phyloP scores from a whole-genome alignment of 2,329 filamentous ascomycete genomes.

The Colletotrichum ledebouriae region DNA sequence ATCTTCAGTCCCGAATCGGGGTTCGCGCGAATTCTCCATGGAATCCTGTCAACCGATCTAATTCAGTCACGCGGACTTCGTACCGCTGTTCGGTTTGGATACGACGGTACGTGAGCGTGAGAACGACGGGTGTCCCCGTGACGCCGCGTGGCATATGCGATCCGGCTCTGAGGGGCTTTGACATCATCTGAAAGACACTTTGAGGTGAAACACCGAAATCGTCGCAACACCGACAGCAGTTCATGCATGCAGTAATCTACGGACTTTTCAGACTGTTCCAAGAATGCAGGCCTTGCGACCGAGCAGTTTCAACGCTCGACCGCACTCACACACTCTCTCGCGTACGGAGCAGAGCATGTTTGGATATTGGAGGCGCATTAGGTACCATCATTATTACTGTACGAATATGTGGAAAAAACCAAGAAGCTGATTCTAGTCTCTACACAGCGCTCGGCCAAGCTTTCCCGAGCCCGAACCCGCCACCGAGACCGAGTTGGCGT shows the following conservation, averaged over 20 bases:
- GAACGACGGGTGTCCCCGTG: constrained; percentile 7
- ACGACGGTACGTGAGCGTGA: constrained; percentile 11
- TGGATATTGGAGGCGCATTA: constrained; percentile 27
- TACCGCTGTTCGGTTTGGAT: not conserved
- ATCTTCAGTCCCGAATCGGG: constrained; percentile 1
- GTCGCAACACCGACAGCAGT: constrained; percentile 27
- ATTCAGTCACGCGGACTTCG: not conserved
- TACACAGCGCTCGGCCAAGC: constrained; percentile 12
- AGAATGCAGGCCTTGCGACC: constrained; percentile 26
- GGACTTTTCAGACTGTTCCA: not conserved
- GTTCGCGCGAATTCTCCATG: not conserved
- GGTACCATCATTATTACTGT: constrained; percentile 38
- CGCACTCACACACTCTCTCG: not conserved
- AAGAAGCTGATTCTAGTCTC: constrained; percentile 37
- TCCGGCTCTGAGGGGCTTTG: constrained; percentile 15
- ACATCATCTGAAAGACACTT: constrained; percentile 20
- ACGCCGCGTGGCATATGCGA: constrained; percentile 8
- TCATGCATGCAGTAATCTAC: constrained; percentile 13
- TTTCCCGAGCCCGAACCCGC: constrained; percentile 22
- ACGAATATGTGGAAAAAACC: constrained; percentile 26
- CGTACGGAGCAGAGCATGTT: not conserved
- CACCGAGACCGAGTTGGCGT: constrained; percentile 24
- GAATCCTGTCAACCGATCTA: constrained; percentile 16
- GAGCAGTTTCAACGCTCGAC: constrained; percentile 12
- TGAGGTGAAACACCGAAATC: constrained; percentile 35